Evolutionary conservation across 352 stramenopile genomes (phyloP).

Genomic region (Chrysophaeum taylorii): DNA sequence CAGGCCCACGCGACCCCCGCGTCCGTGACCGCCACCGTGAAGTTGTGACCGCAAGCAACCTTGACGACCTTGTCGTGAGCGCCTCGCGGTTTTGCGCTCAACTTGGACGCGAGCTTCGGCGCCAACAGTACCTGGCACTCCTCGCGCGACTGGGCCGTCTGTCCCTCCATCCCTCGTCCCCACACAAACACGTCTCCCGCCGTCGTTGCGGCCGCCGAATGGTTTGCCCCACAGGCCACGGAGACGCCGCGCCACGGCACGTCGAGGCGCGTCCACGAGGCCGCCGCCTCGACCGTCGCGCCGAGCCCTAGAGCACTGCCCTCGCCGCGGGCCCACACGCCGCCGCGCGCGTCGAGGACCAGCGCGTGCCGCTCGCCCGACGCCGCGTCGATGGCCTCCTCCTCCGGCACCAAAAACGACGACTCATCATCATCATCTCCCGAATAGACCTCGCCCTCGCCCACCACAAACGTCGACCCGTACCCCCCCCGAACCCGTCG

Average conservation of each 20-base stretch:
- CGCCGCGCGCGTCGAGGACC: slow-evolving; percentile 20
- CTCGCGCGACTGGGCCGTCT: too few species aligned
- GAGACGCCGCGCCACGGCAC: slow-evolving; percentile 23
- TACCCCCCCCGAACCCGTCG: too few species aligned
- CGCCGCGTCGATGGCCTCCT: neutral
- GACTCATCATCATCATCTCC: too few species aligned
- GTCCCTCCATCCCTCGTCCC: slow-evolving; percentile 67
- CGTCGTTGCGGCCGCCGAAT: slow-evolving; percentile 60
- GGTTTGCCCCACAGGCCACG: slow-evolving; percentile 54
- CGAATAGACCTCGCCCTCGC: too few species aligned
- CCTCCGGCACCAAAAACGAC: too few species aligned
- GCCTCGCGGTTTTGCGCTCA: slow-evolving; percentile 23
- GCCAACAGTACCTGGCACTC: slow-evolving; percentile 48
- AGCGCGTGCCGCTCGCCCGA: slow-evolving; percentile 13
- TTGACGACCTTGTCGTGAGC: slow-evolving; percentile 27
- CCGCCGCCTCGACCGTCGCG: neutral
- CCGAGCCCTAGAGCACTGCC: slow-evolving; percentile 21
- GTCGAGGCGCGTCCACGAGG: neutral
- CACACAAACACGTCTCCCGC: slow-evolving; percentile 71
- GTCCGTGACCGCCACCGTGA: slow-evolving; percentile 55
- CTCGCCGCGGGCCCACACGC: slow-evolving; percentile 28
- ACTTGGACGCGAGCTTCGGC: slow-evolving; percentile 54
- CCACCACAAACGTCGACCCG: too few species aligned
- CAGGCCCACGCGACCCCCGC: slow-evolving; percentile 60
- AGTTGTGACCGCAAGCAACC: slow-evolving; percentile 58